These are phyloP conservation scores for Epichloe glyceriae DNA, from an alignment of 2,329 filamentous ascomycete genomes.

Conservation along the genomic window DNA sequence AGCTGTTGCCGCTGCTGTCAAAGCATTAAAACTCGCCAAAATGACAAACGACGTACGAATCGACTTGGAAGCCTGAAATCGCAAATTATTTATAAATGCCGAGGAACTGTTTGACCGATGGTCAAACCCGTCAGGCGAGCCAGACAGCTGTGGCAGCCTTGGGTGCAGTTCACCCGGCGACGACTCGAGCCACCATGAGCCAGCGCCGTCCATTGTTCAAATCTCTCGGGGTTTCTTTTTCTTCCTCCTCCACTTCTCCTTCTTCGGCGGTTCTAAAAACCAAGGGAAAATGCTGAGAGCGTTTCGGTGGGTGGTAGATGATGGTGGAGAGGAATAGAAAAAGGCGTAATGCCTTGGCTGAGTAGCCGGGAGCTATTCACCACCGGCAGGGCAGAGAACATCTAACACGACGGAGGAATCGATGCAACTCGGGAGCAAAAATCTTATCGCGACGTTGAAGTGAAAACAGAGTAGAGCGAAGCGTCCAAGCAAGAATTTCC, in stretches of 20 bases:
- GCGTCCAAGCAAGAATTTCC: too few relatives aligned
- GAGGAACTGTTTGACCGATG: conserved; percentile 29
- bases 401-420: background rate
- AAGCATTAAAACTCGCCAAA: conserved; percentile 46
- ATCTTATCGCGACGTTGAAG: too few relatives aligned
- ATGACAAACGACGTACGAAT: conserved; percentile 49
- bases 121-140: conserved; percentile 12
- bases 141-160: conserved; percentile 4
- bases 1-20: conserved; percentile 43
- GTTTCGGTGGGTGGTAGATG: background rate
- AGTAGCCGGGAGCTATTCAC: background rate
- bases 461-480: too few relatives aligned
- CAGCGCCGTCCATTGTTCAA: conserved; percentile 1
- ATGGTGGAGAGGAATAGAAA: background rate
- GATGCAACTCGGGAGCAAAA: background rate
- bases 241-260: background rate
- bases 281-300: background rate
- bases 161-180: conserved; percentile 7
- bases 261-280: background rate
- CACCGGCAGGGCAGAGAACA: background rate
- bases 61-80: conserved; percentile 40
- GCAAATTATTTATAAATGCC: conserved; percentile 36
- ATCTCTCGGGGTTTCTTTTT: background rate
- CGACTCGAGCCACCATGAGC: conserved; percentile 1
- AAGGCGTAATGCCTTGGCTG: conserved; percentile 3